These are phyloP conservation scores for Phialemonium atrogriseum DNA, from an alignment of 2,329 filamentous ascomycete genomes.

Conservation along the genomic window DNA sequence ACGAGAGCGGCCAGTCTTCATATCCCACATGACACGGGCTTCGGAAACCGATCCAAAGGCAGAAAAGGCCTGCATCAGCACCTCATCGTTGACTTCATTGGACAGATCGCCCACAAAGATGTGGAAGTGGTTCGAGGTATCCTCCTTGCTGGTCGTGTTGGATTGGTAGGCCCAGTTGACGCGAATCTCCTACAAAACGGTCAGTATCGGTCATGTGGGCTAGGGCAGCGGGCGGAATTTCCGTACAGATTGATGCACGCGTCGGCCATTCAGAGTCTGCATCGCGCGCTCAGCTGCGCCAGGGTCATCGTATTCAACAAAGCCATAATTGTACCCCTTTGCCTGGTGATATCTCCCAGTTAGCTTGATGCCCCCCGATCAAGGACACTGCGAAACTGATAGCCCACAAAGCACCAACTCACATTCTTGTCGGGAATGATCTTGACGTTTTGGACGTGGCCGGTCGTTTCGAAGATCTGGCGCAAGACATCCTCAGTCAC, in stretches of 20 bases:
- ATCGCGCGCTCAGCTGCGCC: conserved; percentile 94
- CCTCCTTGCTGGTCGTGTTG: conserved; percentile 88
- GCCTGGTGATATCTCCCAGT: conserved; percentile 49
- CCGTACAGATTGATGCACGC: conserved; percentile 88
- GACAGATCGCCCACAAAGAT: conserved; percentile 97
- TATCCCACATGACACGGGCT: conserved; percentile 99
- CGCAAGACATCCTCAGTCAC: conserved; percentile 94
- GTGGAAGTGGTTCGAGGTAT: conserved; percentile 97
- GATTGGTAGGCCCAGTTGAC: conserved; percentile 99
- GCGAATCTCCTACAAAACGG: conserved; percentile 64
- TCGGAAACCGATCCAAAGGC: conserved; percentile 94
- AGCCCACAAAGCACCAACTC: conserved; percentile 37
- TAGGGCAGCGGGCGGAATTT: neutral
- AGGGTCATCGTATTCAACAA: conserved; percentile 97
- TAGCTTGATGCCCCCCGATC: conserved; percentile 7
- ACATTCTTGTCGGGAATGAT: conserved; percentile 99
- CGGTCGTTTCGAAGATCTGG: conserved; percentile 98
- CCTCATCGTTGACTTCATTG: conserved; percentile 97
- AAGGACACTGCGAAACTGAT: neutral
- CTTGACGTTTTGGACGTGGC: conserved; percentile 30
- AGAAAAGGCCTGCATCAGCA: conserved; percentile 87
- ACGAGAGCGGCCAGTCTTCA: conserved; percentile 97
- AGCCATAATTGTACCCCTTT: conserved; percentile 98
- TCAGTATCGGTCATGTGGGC: neutral
- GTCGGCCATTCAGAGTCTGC: conserved; percentile 90